A percentile compares a stretch with the other conserved stretches of the same genome.
Evolutionary conservation across 345 rosid genomes (phyloP).

Genomic region (thale cress (Arabidopsis thaliana)): DNA sequence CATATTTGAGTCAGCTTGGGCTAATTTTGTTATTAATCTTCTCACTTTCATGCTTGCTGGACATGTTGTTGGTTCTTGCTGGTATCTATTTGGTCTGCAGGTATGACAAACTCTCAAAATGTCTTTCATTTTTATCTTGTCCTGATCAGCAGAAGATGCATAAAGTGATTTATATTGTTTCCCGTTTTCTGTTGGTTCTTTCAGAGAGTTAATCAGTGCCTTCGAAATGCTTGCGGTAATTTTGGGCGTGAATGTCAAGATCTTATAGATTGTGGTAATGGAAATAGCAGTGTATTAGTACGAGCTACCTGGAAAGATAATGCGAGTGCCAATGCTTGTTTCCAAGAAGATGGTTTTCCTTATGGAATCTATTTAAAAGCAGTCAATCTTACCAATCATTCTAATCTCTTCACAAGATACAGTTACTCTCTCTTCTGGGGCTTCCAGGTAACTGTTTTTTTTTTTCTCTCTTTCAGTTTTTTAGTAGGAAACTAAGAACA

Average conservation of each 20-base stretch:
- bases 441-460: slow-evolving; percentile 67
- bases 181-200: background rate
- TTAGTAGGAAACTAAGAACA: background rate
- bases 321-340: slow-evolving; percentile 57
- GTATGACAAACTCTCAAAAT: slow-evolving; percentile 46
- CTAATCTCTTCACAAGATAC: slow-evolving; percentile 60
- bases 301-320: slow-evolving; percentile 44
- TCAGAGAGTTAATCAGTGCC: slow-evolving; percentile 93
- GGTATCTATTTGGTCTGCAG: slow-evolving; percentile 94
- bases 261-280: slow-evolving; percentile 70
- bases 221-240: slow-evolving; percentile 62
- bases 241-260: slow-evolving; percentile 39
- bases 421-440: slow-evolving; percentile 91
- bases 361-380: slow-evolving; percentile 68
- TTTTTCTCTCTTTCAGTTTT: background rate
- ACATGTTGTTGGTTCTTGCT: slow-evolving; percentile 79
- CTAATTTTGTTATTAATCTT: slow-evolving; percentile 81
- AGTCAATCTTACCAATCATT: slow-evolving; percentile 59
- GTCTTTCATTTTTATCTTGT: background rate
- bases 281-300: background rate
- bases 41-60: slow-evolving; percentile 75
- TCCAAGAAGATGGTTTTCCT: slow-evolving; percentile 45
- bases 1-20: slow-evolving; percentile 90
- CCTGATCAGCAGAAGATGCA: background rate
- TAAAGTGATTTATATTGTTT: slow-evolving; percentile 3